Conservation (phyloP, 2,329 filamentous ascomycete genomes). For the Nemania diffusa region DNA sequence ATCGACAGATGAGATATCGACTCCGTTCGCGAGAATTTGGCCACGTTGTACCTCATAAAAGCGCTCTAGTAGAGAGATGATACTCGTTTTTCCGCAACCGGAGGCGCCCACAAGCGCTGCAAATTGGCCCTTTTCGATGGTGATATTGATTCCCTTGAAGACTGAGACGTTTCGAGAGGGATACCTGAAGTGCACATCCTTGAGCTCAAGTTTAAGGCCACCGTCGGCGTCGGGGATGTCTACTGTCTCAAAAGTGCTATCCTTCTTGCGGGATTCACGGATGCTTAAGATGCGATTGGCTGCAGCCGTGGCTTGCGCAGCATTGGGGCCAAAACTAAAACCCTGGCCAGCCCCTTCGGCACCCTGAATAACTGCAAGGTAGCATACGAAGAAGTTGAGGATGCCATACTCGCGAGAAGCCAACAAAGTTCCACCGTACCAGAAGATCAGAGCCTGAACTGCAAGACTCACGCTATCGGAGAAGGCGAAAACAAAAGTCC, state of each 20-base stretch:
- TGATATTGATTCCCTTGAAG: slow-evolving; percentile 70
- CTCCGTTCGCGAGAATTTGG: slow-evolving; percentile 70
- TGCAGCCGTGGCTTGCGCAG: slow-evolving; percentile 67
- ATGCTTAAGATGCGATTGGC: slow-evolving; percentile 69
- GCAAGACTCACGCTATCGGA: slow-evolving; percentile 74
- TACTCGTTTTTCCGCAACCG: slow-evolving; percentile 78
- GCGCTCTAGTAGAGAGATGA: slow-evolving; percentile 72
- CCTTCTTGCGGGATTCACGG: slow-evolving; percentile 56
- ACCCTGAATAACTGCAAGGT: slow-evolving; percentile 74
- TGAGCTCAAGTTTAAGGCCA: slow-evolving; percentile 66
- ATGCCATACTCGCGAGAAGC: slow-evolving; percentile 59
- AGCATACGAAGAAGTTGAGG: slow-evolving; percentile 65
- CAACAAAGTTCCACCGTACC: slow-evolving; percentile 72
- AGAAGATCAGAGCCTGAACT: slow-evolving; percentile 72
- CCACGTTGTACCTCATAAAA: slow-evolving; percentile 78
- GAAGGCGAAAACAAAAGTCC: slow-evolving; percentile 73
- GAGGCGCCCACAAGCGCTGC: slow-evolving; percentile 76
- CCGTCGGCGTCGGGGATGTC: slow-evolving; percentile 58
- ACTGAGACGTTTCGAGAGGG: slow-evolving; percentile 67
- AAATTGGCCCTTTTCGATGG: slow-evolving; percentile 75
- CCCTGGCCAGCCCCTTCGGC: slow-evolving; percentile 74
- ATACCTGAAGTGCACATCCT: slow-evolving; percentile 69
- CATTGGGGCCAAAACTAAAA: slow-evolving; percentile 74
- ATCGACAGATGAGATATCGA: slow-evolving; percentile 68
- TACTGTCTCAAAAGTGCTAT: slow-evolving; percentile 47